Base-by-base conservation (phyloP, 1,139 yeast species). In the Meyerozyma carpophila region DNA sequence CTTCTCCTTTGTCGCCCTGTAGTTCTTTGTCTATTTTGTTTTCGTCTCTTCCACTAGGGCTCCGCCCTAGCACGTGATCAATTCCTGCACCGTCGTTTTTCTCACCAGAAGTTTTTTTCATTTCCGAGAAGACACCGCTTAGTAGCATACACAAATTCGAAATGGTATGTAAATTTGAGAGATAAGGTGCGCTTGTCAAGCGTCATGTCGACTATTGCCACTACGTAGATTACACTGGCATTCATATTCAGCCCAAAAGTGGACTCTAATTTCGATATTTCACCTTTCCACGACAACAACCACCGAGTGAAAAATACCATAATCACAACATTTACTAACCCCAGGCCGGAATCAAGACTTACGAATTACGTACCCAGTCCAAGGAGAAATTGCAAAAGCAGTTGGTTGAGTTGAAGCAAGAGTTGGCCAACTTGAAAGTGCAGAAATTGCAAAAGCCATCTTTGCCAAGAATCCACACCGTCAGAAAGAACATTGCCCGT, bases 401-500 rank as follows among this genome's bases (percentile, higher is more conserved):
- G 80, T 88, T 93, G 73, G 84, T 84, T 66, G 96, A 90, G 74
- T 85, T 90, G 75, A 93, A 91, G 86, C 89, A 89, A 78, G 97
- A 91, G 77, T 86, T 93, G 70, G 93, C 97, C 67, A 79, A 83
- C 73, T 86, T 93, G 75, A 91, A 90, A 79, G 97, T 90, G 69
- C 97, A 93, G 81, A 89, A 91, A 75, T 79, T 87, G 73, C 83
- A 88, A 70, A 86, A 77, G 74, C 95, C 89, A 74, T 86, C 89
- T 67, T 84, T 84, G 72, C 94, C 95, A 84, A 87, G 87, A 81
- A 90, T 93, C 78, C 82, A 82, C 80, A 86, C 91, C 59, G 96
- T 91, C 69, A 89, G 98, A 84, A 93, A 91, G 83, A 84, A 89
- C 81, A 93, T 93, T 74, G 98, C 98, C 66, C 90, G 94, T 75